phyloP scores from a whole-genome alignment of 257 asterid genomes.

The Vinca minor region DNA sequence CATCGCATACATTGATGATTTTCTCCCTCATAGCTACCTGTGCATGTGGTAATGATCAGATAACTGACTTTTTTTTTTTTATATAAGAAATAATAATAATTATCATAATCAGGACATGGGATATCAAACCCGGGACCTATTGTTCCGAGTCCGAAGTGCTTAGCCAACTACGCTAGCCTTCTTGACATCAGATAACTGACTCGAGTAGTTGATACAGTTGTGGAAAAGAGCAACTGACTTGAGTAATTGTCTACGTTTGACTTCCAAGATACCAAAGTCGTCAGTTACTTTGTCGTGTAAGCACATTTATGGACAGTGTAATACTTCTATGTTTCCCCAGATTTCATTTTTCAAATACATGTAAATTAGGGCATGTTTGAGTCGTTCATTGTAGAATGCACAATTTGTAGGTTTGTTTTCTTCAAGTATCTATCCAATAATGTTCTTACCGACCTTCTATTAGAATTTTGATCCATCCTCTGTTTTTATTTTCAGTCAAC shows the following conservation, averaged over 20 bases:
- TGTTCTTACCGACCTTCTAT: not conserved
- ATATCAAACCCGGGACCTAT: no score
- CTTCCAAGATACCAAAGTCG: not conserved
- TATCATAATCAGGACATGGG: no score
- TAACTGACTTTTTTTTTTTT: no score
- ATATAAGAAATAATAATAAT: no score
- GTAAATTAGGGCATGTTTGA: not conserved
- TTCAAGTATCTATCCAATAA: not conserved
- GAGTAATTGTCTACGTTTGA: not conserved
- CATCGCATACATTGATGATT: not conserved
- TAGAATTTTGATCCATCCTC: not conserved
- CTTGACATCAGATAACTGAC: no score
- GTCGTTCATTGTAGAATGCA: not conserved
- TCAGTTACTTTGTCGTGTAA: not conserved
- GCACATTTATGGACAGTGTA: not conserved
- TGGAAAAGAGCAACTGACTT: not conserved
- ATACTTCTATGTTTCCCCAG: not conserved
- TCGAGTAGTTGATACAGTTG: not conserved
- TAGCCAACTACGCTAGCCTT: no score
- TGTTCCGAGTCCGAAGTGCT: no score
- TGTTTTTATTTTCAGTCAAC: conserved; percentile 35
- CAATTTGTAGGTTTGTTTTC: not conserved
- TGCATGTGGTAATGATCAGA: not conserved
- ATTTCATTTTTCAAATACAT: not conserved
- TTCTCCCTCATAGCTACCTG: not conserved